phyloP scores from a whole-genome alignment of 306 rosid species.

The Pyrus bretschneideri region DNA sequence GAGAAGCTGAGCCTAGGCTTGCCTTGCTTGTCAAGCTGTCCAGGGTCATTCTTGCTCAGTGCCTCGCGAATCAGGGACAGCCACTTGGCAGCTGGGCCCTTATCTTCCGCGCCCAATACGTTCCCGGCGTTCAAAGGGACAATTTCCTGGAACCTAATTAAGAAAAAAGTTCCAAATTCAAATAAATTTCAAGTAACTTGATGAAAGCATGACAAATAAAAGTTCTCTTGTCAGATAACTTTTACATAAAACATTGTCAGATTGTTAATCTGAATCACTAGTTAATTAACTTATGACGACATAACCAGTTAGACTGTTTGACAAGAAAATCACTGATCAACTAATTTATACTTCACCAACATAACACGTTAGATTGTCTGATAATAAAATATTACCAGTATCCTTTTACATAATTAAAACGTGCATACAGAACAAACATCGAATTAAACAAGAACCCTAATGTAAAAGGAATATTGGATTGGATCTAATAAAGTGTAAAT shows the following conservation, averaged over 20 bases:
- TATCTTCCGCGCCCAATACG: conserved; percentile 79
- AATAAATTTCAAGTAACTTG: too few species aligned
- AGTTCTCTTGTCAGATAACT: not conserved
- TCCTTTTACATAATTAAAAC: not conserved
- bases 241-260: not conserved
- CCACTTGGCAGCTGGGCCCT: conserved; percentile 76
- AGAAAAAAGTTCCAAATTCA: not conserved
- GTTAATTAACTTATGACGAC: too few species aligned
- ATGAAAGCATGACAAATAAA: not conserved
- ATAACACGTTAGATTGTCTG: not conserved
- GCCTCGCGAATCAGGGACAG: conserved; percentile 51
- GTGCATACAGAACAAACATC: not conserved
- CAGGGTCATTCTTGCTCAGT: conserved; percentile 27
- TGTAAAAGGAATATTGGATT: not conserved
- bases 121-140: conserved; percentile 88
- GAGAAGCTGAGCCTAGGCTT: conserved; percentile 46
- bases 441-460: not conserved
- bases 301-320: not conserved
- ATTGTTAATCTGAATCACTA: too few species aligned
- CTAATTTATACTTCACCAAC: not conserved
- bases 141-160: conserved; percentile 78
- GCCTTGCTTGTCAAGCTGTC: conserved; percentile 9
- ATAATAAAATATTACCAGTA: not conserved
- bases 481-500: not conserved
- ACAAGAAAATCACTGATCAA: not conserved